A percentile compares a stretch with the other conserved stretches of the same genome.
Evolutionary conservation across 805 yeast genomes (phyloP).

Genomic region (Candida golubevii): DNA sequence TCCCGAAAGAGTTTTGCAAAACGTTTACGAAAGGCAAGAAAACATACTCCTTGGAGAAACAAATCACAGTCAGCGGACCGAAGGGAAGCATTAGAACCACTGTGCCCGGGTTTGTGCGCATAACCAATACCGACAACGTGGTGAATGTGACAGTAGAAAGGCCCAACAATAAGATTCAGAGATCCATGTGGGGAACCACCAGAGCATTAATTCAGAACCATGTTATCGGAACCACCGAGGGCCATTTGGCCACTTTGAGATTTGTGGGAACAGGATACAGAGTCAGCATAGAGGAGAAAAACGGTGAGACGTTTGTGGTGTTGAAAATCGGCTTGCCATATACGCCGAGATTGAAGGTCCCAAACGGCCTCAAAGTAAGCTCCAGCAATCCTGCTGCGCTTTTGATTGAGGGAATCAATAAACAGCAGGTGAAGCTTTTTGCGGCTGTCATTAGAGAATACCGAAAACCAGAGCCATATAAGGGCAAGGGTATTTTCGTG

Average conservation of each 20-base stretch:
- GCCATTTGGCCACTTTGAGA: conserved; percentile 81
- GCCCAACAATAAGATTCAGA: conserved; percentile 59
- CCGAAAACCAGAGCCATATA: conserved; percentile 97
- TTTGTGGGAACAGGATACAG: conserved; percentile 98
- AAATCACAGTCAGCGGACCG: conserved; percentile 69
- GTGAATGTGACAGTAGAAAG: conserved; percentile 56
- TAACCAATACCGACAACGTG: conserved; percentile 36
- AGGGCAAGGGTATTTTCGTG: conserved; percentile 95
- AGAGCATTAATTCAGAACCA: conserved; percentile 75
- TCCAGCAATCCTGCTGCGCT: conserved; percentile 85
- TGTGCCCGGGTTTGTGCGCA: conserved; percentile 66
- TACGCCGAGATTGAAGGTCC: conserved; percentile 71
- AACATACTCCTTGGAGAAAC: conserved; percentile 52
- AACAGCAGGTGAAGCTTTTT: conserved; percentile 79
- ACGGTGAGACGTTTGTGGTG: conserved; percentile 53
- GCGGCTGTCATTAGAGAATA: conserved; percentile 84
- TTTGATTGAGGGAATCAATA: conserved; percentile 80
- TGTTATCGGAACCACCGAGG: conserved; percentile 86
- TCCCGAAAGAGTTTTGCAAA: conserved; percentile 51
- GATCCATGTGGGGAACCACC: conserved; percentile 93
- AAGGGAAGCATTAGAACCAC: conserved; percentile 61
- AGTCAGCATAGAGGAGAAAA: conserved; percentile 63
- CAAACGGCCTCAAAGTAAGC: conserved; percentile 67
- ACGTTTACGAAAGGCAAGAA: conserved; percentile 64
- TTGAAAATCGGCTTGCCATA: conserved; percentile 88